A percentile compares a stretch with the other conserved stretches of the same genome.
These are phyloP conservation scores for Collariella sp. DNA, from an alignment of 495 filamentous ascomycete genomes.

Conservation along the genomic window DNA sequence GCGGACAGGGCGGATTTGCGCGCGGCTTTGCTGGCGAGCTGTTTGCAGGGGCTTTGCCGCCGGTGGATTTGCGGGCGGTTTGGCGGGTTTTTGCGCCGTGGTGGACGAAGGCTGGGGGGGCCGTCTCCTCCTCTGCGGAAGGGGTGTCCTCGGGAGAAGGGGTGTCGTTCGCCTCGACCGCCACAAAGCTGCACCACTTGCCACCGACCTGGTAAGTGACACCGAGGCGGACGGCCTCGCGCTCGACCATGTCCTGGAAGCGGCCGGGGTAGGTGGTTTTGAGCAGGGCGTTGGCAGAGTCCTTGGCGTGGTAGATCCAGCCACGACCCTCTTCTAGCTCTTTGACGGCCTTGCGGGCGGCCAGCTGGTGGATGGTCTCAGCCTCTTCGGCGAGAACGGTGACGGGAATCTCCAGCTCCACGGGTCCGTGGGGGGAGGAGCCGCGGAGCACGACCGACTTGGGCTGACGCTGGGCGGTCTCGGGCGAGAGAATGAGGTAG, in stretches of 20 bases:
- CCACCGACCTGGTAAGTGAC: conserved; percentile 55
- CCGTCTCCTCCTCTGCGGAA: no score
- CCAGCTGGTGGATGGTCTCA: conserved; percentile 60
- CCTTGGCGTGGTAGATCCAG: conserved; percentile 50
- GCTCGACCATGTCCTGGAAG: conserved; percentile 48
- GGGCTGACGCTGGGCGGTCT: conserved; percentile 37
- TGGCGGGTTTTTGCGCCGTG: no score
- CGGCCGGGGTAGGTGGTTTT: conserved; percentile 40
- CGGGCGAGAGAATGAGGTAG: conserved; percentile 52
- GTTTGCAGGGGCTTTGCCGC: no score
- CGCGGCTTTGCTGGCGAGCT: no score
- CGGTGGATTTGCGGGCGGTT: no score
- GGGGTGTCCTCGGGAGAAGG: no score
- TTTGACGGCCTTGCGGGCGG: conserved; percentile 54
- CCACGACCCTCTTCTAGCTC: conserved; percentile 63
- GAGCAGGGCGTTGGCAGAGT: conserved; percentile 37
- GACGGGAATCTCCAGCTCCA: conserved; percentile 57
- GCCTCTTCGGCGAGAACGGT: conserved; percentile 35
- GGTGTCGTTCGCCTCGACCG: conserved; percentile 45
- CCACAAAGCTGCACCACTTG: conserved; percentile 64
- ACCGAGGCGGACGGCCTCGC: conserved; percentile 55
- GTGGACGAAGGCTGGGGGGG: no score
- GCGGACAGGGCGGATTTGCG: no score
- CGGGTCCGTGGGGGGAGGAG: conserved; percentile 44
- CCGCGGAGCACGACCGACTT: conserved; percentile 50